phyloP scores from a whole-genome alignment of 2,329 filamentous ascomycete species.

The Ophiostoma triangulosporum region DNA sequence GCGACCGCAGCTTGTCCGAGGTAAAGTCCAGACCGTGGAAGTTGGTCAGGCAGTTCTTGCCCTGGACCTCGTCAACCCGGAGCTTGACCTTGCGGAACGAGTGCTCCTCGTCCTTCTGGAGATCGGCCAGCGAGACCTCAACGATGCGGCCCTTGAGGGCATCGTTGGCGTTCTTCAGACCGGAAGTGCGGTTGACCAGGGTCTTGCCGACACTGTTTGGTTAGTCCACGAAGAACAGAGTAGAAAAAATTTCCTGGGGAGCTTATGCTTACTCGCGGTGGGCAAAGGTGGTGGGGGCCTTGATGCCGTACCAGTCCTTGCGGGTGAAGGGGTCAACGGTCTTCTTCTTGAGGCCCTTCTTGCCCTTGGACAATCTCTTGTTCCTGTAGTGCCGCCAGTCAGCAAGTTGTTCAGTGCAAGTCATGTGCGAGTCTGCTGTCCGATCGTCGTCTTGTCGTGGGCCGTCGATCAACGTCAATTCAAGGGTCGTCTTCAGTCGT shows the following conservation, averaged over 20 bases:
- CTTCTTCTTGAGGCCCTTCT: conserved; percentile 99
- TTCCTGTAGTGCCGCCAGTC: conserved; percentile 46
- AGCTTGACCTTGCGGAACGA: conserved; percentile 99
- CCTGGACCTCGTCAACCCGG: conserved; percentile 95
- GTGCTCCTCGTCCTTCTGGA: conserved; percentile 99
- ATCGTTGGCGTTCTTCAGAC: conserved; percentile 99
- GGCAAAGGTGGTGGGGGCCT: conserved; percentile 93
- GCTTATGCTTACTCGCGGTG: conserved; percentile 84
- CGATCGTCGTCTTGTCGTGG: not conserved
- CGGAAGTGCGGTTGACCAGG: conserved; percentile 96
- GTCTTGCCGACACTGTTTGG: conserved; percentile 85
- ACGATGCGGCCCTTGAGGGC: conserved; percentile 97
- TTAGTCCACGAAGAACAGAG: too few species aligned
- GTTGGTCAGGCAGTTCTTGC: conserved; percentile 99
- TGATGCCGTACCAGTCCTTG: conserved; percentile 99
- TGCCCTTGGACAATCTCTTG: conserved; percentile 99
- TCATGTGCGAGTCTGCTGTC: not conserved
- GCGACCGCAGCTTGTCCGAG: conserved; percentile 97
- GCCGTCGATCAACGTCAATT: too few species aligned
- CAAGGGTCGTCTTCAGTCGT: too few species aligned
- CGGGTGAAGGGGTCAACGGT: conserved; percentile 92
- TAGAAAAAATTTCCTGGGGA: too few species aligned
- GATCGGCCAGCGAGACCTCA: conserved; percentile 96
- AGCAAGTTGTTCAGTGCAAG: not conserved
- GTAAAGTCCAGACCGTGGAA: conserved; percentile 99